phyloP scores from a whole-genome alignment of 1,284 basidiomycete species.

The Pseudozyma thailandica region DNA sequence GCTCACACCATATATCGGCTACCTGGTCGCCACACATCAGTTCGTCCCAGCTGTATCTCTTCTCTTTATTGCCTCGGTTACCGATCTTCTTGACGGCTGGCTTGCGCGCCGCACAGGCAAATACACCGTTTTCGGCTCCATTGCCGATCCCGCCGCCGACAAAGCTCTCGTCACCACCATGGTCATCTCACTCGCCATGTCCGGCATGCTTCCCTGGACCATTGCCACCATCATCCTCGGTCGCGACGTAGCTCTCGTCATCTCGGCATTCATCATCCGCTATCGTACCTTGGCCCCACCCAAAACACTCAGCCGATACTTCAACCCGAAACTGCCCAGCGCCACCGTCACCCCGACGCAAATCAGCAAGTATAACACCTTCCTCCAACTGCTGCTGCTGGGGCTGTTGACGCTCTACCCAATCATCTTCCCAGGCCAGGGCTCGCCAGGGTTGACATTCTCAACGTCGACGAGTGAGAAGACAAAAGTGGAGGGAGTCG shows the following conservation, averaged over 20 bases:
- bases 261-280: constrained; percentile 93
- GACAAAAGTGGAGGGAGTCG: background rate
- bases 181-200: constrained; percentile 84
- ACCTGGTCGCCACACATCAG: constrained; percentile 86
- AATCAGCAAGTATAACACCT: constrained; percentile 78
- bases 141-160: constrained; percentile 96
- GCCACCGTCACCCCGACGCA: constrained; percentile 89
- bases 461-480: background rate
- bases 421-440: constrained; percentile 72
- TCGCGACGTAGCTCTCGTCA: constrained; percentile 84
- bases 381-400: constrained; percentile 89
- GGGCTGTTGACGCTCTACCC: constrained; percentile 86
- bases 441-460: constrained; percentile 15
- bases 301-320: constrained; percentile 90
- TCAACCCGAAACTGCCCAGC: constrained; percentile 92
- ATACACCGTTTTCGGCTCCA: constrained; percentile 85
- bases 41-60: constrained; percentile 82
- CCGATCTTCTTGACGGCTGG: constrained; percentile 91
- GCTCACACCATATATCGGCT: constrained; percentile 88
- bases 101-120: constrained; percentile 82
- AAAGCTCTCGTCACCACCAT: constrained; percentile 95
- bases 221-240: constrained; percentile 87
- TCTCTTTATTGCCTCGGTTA: constrained; percentile 86
- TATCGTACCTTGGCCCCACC: constrained; percentile 88
- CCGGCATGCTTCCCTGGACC: constrained; percentile 84